phyloP scores from a whole-genome alignment of 1,284 basidiomycete genomes.

The Cryptococcus jaspeensis region DNA sequence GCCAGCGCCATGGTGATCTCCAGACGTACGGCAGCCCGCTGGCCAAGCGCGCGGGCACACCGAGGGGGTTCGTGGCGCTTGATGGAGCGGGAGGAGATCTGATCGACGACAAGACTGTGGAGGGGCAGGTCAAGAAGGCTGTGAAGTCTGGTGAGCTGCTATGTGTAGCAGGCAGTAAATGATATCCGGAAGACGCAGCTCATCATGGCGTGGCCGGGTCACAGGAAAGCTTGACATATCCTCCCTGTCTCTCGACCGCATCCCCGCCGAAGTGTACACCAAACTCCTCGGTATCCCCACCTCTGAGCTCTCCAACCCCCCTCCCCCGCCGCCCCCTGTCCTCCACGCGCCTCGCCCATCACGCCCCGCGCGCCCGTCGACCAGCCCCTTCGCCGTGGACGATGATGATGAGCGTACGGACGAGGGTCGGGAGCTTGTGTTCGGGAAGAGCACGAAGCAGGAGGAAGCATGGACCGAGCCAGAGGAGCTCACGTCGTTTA shows the following conservation, averaged over 20 bases:
- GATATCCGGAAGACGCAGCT: not conserved
- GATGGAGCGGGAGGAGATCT: not conserved
- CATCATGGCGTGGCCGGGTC: too few species aligned
- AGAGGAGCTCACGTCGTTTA: slow-evolving; percentile 42
- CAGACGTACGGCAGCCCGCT: slow-evolving; percentile 2
- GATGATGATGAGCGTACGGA: slow-evolving; percentile 5
- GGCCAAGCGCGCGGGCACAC: slow-evolving; percentile 1
- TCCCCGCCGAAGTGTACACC: slow-evolving; percentile 46
- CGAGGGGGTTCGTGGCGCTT: slow-evolving; percentile 2
- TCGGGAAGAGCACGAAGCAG: slow-evolving; percentile 19
- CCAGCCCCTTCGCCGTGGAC: slow-evolving; percentile 6
- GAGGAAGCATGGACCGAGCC: slow-evolving; percentile 37
- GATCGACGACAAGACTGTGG: slow-evolving; percentile 33
- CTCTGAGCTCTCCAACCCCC: slow-evolving; percentile 32
- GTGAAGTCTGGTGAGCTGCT: slow-evolving; percentile 34
- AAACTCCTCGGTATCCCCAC: slow-evolving; percentile 37
- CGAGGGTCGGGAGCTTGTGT: slow-evolving; percentile 15
- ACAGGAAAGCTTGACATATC: slow-evolving; percentile 46
- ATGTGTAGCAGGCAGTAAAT: too few species aligned
- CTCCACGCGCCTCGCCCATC: not conserved
- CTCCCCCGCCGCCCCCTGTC: slow-evolving; percentile 11
- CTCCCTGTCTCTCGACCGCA: slow-evolving; percentile 27
- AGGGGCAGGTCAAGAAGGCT: slow-evolving; percentile 35
- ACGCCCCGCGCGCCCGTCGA: slow-evolving; percentile 8
- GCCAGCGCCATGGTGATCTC: slow-evolving; percentile 1